A percentile compares a stretch with the other conserved stretches of the same genome.
Conservation (phyloP, 1,284 basidiomycete species). For the Cryptococcus sp. region DNA sequence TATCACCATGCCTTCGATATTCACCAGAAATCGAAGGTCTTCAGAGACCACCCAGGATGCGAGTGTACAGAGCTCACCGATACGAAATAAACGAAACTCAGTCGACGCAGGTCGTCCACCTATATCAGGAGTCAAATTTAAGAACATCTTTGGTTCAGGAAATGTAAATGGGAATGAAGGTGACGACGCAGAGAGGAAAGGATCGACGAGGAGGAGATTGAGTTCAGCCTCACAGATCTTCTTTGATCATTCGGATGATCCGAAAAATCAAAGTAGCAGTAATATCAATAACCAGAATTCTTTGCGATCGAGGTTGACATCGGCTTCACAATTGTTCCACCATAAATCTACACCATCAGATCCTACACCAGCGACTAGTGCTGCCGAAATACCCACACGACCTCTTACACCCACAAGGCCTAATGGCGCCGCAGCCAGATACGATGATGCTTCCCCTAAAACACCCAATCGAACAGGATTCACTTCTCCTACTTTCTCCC, state of each 20-base stretch:
- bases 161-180: background rate
- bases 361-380: background rate
- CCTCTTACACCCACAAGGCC: background rate
- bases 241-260: background rate
- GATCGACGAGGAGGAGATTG: background rate
- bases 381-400: background rate
- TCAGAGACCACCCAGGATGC: background rate
- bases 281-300: background rate
- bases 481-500: conserved; percentile 17
- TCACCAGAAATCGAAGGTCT: background rate
- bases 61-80: background rate
- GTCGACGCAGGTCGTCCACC: conserved; percentile 2
- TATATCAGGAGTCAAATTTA: conserved; percentile 1
- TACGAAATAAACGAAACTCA: background rate
- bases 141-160: background rate
- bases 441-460: conserved; percentile 14
- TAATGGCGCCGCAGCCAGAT: conserved; percentile 7
- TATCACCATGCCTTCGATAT: conserved; percentile 4
- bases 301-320: conserved; percentile 9
- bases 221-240: conserved; percentile 1
- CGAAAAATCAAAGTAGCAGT: background rate
- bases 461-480: conserved; percentile 3
- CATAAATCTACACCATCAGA: background rate
- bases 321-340: conserved; percentile 11
- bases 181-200: background rate